Conservation (phyloP, 106 monocot genomes). For the Iris macrosiphon region DNA sequence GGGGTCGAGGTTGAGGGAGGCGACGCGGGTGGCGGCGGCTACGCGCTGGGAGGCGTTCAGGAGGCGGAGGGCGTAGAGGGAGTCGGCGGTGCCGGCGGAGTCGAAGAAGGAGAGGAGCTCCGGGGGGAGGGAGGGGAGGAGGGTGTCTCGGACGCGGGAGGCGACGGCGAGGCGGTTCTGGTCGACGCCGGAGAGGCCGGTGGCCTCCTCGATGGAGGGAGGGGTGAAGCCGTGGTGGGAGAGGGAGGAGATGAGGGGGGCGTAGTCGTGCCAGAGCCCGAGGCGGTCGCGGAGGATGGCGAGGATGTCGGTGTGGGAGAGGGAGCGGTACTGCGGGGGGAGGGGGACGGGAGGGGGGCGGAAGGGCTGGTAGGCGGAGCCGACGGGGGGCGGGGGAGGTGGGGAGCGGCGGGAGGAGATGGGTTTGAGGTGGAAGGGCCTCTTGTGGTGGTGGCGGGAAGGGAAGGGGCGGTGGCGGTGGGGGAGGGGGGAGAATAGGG, state of each 20-base stretch:
- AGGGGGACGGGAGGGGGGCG: constrained; percentile 78
- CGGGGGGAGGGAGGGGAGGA: constrained; percentile 3
- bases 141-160: constrained; percentile 46
- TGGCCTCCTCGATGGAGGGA: constrained; percentile 77
- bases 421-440: neutral
- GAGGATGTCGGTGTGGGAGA: constrained; percentile 44
- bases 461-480: neutral
- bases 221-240: constrained; percentile 69
- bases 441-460: neutral
- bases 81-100: constrained; percentile 43
- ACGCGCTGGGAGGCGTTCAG: constrained; percentile 57
- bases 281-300: constrained; percentile 81
- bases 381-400: constrained; percentile 38
- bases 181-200: constrained; percentile 79
- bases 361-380: constrained; percentile 84
- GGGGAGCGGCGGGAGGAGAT: constrained; percentile 25
- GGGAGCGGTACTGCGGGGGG: constrained; percentile 45
- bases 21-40: constrained; percentile 34
- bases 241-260: constrained; percentile 71
- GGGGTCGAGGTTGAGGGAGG: constrained; percentile 30
- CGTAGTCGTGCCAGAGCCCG: constrained; percentile 91
- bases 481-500: neutral
- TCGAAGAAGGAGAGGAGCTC: constrained; percentile 67
- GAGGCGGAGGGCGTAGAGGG: constrained; percentile 84
- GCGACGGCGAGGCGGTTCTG: constrained; percentile 79